phyloP scores from a whole-genome alignment of 2,329 filamentous ascomycete species.

The Hymenoscyphus occultus region DNA sequence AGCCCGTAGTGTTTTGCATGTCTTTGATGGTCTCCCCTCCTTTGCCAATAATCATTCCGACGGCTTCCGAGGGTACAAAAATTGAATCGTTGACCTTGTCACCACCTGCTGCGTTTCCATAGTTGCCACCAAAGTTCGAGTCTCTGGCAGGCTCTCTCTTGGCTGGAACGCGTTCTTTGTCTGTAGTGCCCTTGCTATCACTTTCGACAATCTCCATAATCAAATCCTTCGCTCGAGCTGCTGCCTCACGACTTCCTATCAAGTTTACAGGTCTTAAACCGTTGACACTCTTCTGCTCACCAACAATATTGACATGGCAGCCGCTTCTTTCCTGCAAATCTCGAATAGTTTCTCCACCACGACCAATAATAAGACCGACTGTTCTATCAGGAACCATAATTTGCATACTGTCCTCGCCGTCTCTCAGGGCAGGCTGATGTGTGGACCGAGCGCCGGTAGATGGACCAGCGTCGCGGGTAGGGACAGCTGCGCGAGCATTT shows the following conservation, averaged over 20 bases:
- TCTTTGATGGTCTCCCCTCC: conserved; percentile 92
- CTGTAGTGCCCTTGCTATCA: conserved; percentile 59
- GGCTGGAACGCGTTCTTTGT: conserved; percentile 35
- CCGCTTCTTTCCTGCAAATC: conserved; percentile 87
- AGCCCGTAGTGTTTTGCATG: conserved; percentile 83
- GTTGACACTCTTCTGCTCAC: conserved; percentile 89
- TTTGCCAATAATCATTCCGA: conserved; percentile 96
- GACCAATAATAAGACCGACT: conserved; percentile 90
- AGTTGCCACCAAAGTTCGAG: conserved; percentile 40
- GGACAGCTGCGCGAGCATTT: conserved; percentile 36
- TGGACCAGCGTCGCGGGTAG: conserved; percentile 34
- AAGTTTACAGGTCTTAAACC: conserved; percentile 86
- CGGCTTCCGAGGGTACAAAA: conserved; percentile 82
- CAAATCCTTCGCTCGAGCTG: conserved; percentile 75
- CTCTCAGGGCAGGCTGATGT: conserved; percentile 55
- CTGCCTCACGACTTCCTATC: conserved; percentile 73
- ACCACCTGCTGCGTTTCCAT: conserved; percentile 41
- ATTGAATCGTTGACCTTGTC: conserved; percentile 82
- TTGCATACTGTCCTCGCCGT: conserved; percentile 82
- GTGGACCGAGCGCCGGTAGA: conserved; percentile 31
- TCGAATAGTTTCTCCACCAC: conserved; percentile 87
- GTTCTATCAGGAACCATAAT: conserved; percentile 95
- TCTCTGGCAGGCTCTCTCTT: conserved; percentile 48
- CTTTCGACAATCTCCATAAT: conserved; percentile 95
- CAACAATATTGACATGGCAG: conserved; percentile 95